A percentile compares a stretch with the other conserved stretches of the same genome.
Evolutionary conservation across 2,329 filamentous ascomycete species (phyloP).

Genomic region (Penicillium sp.): DNA sequence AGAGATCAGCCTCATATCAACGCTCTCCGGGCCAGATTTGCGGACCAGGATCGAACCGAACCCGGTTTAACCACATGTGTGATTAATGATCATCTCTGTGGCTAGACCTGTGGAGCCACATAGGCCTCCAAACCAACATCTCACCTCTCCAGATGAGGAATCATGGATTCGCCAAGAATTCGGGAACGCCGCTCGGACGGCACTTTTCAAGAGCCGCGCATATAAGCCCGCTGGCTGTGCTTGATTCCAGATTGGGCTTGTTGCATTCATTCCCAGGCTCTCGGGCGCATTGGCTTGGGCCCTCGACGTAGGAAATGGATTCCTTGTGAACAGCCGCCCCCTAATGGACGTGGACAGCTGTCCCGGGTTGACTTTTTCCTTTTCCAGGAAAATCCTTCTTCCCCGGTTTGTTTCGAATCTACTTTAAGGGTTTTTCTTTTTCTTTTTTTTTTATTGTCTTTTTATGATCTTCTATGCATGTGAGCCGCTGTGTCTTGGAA

Average conservation of each 20-base stretch:
- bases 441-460: neutral
- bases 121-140: neutral
- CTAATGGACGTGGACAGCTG: neutral
- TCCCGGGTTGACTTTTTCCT: neutral
- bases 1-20: neutral
- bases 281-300: neutral
- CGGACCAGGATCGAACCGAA: too few species aligned
- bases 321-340: neutral
- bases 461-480: neutral
- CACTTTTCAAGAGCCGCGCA: slow-evolving; percentile 8
- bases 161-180: slow-evolving; percentile 13
- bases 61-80: neutral
- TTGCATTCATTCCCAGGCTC: slow-evolving; percentile 11
- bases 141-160: neutral
- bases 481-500: neutral
- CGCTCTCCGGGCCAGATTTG: neutral
- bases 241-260: slow-evolving; percentile 1
- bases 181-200: slow-evolving; percentile 9
- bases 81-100: neutral
- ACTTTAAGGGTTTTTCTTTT: neutral
- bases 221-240: neutral
- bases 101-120: neutral
- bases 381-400: neutral
- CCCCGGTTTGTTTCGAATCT: neutral
- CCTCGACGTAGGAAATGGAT: neutral